Evolutionary conservation across 176 grass and related monocot genomes (phyloP).

Genomic region (Oryza meyeriana): DNA sequence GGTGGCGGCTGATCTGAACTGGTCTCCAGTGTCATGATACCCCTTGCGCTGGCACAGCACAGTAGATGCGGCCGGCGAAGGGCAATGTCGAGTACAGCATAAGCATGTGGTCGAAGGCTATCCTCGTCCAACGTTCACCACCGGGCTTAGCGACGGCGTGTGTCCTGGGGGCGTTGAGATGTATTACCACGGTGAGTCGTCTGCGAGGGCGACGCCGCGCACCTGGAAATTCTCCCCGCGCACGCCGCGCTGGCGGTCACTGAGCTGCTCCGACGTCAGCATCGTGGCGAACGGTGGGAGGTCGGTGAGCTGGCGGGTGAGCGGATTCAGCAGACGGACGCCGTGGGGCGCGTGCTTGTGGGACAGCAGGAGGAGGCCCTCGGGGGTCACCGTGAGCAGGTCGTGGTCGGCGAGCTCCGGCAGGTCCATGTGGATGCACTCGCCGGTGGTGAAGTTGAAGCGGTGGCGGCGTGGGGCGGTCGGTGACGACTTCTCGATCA

Average conservation of each 20-base stretch:
- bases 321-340: background rate
- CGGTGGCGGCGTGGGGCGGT: background rate
- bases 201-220: no score
- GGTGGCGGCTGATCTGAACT: background rate
- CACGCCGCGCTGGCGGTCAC: no score
- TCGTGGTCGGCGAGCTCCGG: background rate
- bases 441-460: background rate
- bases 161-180: no score
- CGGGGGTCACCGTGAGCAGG: background rate
- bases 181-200: no score
- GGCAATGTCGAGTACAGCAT: no score
- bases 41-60: background rate
- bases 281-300: background rate
- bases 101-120: no score
- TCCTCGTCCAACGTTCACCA: no score
- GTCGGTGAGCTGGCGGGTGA: background rate
- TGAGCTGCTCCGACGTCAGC: background rate
- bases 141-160: no score
- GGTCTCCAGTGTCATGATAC: background rate
- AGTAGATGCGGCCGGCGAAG: constrained; percentile 1
- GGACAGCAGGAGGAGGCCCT: background rate
- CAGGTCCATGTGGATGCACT: background rate
- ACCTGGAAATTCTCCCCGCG: no score
- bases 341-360: no score
- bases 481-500: background rate